phyloP scores from a whole-genome alignment of 495 filamentous ascomycete genomes.

The Clavariopsis aquatica region DNA sequence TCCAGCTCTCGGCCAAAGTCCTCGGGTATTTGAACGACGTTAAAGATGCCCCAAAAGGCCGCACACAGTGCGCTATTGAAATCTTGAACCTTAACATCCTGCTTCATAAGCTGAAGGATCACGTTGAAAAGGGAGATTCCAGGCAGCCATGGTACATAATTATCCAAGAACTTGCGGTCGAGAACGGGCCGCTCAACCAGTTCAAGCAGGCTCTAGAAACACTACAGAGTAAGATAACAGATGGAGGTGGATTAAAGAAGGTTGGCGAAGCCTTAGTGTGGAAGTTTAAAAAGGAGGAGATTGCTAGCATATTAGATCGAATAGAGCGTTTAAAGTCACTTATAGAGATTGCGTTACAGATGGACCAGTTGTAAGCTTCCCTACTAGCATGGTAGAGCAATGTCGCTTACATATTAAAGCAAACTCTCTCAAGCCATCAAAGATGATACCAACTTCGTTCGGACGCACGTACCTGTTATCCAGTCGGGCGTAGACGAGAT shows the following conservation, averaged over 20 bases:
- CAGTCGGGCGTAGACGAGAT: neutral
- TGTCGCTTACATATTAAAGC: neutral
- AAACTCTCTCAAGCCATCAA: constrained; percentile 2
- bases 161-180: constrained; percentile 34
- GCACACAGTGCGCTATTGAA: constrained; percentile 33
- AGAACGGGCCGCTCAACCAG: constrained; percentile 39
- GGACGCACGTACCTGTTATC: neutral
- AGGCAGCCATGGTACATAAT: constrained; percentile 31
- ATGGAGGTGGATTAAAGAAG: constrained; percentile 29
- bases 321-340: constrained; percentile 42
- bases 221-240: constrained; percentile 34
- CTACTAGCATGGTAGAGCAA: neutral
- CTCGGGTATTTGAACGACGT: constrained; percentile 41
- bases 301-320: constrained; percentile 29
- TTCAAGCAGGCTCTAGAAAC: constrained; percentile 36
- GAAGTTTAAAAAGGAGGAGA: constrained; percentile 41
- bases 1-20: constrained; percentile 37
- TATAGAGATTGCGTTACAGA: constrained; percentile 38
- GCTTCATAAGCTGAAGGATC: constrained; percentile 37
- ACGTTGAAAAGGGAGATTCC: constrained; percentile 33
- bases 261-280: constrained; percentile 32
- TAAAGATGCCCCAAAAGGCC: constrained; percentile 42
- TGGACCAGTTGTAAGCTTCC: constrained; percentile 41
- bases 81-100: constrained; percentile 33
- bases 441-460: neutral